Evolutionary conservation across 73 alveolate genomes (phyloP).

Genomic region (Tetrahymena borealis): DNA sequence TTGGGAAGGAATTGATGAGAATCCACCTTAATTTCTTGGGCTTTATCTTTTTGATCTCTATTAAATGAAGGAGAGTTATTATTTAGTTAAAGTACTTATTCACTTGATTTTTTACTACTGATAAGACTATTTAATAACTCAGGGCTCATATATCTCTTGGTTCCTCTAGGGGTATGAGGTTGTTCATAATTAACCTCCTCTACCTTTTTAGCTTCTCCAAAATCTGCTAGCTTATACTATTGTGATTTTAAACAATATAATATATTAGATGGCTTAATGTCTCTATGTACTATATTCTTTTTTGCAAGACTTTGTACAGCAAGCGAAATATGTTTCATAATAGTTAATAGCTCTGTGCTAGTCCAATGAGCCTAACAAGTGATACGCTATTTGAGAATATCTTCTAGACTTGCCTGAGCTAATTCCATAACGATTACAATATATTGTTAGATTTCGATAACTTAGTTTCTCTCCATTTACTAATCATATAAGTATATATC

Average conservation of each 20-base stretch:
- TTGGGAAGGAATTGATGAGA: too few species aligned
- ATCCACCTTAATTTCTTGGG: too few species aligned
- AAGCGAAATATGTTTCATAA: background rate
- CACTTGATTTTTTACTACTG: background rate
- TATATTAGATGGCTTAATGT: background rate
- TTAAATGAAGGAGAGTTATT: background rate
- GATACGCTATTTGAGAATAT: background rate
- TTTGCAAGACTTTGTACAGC: background rate
- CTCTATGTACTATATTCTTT: background rate
- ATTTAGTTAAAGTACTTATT: background rate
- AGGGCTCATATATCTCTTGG: background rate
- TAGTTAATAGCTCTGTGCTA: background rate
- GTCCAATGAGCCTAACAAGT: background rate
- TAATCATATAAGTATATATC: background rate
- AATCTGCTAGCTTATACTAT: background rate
- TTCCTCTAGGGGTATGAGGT: background rate
- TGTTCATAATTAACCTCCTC: background rate
- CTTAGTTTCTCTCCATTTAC: background rate
- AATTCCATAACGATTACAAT: background rate
- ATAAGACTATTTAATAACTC: background rate
- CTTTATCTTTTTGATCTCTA: background rate
- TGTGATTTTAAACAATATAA: background rate
- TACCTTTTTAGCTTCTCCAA: background rate
- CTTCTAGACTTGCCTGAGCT: background rate
- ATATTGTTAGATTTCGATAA: background rate